phyloP scores from a whole-genome alignment of 106 monocot species.

The Posidonia australis region DNA sequence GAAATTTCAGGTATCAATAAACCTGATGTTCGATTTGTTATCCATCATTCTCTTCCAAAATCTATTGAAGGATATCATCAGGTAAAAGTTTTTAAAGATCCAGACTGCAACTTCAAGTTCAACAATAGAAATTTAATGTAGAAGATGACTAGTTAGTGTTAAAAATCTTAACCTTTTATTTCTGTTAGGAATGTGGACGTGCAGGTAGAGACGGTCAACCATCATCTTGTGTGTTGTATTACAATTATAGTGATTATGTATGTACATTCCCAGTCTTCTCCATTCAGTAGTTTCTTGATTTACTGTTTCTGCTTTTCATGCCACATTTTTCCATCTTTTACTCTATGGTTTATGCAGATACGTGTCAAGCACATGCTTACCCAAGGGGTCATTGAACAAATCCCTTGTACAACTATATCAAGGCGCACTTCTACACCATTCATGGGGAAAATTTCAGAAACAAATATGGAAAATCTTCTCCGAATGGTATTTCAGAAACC shows the following conservation, averaged over 20 bases:
- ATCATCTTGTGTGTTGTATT: conserved; percentile 83
- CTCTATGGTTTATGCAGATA: conserved; percentile 44
- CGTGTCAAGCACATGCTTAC: conserved; percentile 92
- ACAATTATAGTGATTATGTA: conserved; percentile 96
- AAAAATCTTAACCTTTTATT: not conserved
- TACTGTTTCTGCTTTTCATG: not conserved
- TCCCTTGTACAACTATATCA: conserved; percentile 25
- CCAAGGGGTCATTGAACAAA: conserved; percentile 79
- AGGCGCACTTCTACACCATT: conserved; percentile 20
- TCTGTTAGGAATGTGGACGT: conserved; percentile 81
- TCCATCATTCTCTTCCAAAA: conserved; percentile 97
- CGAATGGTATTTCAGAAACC: conserved; percentile 52
- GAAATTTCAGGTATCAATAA: conserved; percentile 86
- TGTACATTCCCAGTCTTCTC: conserved; percentile 3
- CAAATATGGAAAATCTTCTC: conserved; percentile 77
- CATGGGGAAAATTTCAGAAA: conserved; percentile 53
- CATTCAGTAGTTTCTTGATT: not conserved
- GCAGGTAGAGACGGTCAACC: conserved; percentile 91
- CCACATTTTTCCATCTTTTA: not conserved
- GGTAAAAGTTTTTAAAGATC: conserved; percentile 21
- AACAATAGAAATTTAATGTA: not conserved
- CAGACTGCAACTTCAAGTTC: not conserved
- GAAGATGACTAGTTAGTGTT: too few relatives aligned
- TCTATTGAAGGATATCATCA: conserved; percentile 99
- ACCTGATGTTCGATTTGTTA: conserved; percentile 99